A percentile compares a stretch with the other conserved stretches of the same genome.
Evolutionary conservation across 129 eudicot genomes (phyloP).

Genomic region (Silybum marianum): DNA sequence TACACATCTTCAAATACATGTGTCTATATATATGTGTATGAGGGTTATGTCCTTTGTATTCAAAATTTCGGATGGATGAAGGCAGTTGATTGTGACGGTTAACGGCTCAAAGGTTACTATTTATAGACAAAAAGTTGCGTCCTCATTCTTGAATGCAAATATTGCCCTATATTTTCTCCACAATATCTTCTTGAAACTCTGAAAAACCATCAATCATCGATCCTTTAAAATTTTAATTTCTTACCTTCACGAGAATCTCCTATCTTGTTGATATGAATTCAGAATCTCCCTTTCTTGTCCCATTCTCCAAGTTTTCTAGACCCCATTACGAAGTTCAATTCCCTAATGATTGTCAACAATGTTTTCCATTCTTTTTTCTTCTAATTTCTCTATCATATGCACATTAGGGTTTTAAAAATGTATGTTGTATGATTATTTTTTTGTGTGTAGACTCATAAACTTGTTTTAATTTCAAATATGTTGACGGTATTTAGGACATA

Average conservation of each 20-base stretch:
- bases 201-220: slow-evolving; percentile 11
- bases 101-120: slow-evolving; percentile 28
- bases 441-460: not conserved
- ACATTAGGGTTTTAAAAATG: slow-evolving; percentile 3
- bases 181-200: slow-evolving; percentile 29
- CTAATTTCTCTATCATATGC: not conserved
- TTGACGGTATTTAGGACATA: slow-evolving; percentile 27
- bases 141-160: slow-evolving; percentile 17
- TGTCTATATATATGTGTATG: not conserved
- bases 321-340: slow-evolving; percentile 23
- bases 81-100: slow-evolving; percentile 38
- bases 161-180: slow-evolving; percentile 35
- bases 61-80: slow-evolving; percentile 26
- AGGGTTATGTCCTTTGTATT: not conserved
- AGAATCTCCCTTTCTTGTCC: slow-evolving; percentile 42
- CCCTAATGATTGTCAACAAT: not conserved
- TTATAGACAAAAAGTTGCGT: slow-evolving; percentile 24
- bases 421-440: slow-evolving; percentile 14
- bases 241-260: slow-evolving; percentile 8
- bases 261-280: slow-evolving; percentile 24
- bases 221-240: not conserved
- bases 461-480: slow-evolving; percentile 12
- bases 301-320: slow-evolving; percentile 26
- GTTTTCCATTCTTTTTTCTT: not conserved
- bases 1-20: no score